phyloP scores from a whole-genome alignment of 2,329 filamentous ascomycete genomes.

The Epichloe baconii region DNA sequence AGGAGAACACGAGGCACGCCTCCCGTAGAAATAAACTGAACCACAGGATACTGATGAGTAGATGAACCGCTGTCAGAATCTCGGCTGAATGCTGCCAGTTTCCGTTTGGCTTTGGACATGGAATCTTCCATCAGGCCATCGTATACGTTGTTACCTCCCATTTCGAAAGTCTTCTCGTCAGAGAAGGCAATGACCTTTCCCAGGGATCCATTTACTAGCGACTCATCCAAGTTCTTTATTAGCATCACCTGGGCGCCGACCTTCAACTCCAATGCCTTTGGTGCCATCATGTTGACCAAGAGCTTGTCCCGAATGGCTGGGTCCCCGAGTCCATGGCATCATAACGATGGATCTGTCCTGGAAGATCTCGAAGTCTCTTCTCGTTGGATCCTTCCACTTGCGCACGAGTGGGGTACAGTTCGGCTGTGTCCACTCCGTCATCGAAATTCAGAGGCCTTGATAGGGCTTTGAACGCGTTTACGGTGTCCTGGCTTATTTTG shows the following conservation, averaged over 20 bases:
- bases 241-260: conserved; percentile 95
- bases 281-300: conserved; percentile 85
- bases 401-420: conserved; percentile 79
- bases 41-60: conserved; percentile 60
- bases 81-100: conserved; percentile 37
- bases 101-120: conserved; percentile 39
- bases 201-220: conserved; percentile 84
- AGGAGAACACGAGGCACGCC: conserved; percentile 54
- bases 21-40: conserved; percentile 67
- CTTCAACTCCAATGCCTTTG: conserved; percentile 66
- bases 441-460: conserved; percentile 57
- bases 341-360: conserved; percentile 55
- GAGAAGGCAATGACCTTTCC: conserved; percentile 54
- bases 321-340: conserved; percentile 65
- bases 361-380: conserved; percentile 56
- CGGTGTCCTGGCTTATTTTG: conserved; percentile 61
- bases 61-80: conserved; percentile 31
- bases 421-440: conserved; percentile 60
- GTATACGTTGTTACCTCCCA: conserved; percentile 28
- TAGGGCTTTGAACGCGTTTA: conserved; percentile 62
- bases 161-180: conserved; percentile 26
- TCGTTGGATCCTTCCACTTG: conserved; percentile 86
- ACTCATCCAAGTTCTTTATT: conserved; percentile 98
- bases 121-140: conserved; percentile 27
- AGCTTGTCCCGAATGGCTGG: conserved; percentile 59